A percentile compares a stretch with the other conserved stretches of the same genome.
Conservation (phyloP, 2,329 filamentous ascomycete species). For the Penicillium sp. region DNA sequence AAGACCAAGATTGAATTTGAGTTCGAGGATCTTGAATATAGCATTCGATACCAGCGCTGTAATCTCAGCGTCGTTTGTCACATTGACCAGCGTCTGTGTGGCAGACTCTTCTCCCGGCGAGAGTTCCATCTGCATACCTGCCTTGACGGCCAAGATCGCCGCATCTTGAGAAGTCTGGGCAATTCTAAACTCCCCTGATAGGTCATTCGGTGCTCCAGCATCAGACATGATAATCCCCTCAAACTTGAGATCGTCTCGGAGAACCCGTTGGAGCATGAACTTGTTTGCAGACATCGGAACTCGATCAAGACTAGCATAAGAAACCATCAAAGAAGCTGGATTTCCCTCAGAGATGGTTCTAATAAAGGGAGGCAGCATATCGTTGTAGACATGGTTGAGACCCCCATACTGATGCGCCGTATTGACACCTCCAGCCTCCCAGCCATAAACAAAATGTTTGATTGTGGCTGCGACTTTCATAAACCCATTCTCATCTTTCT, state of each 20-base stretch:
- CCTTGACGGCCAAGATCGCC: not conserved
- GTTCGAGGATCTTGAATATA: not conserved
- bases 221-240: slow-evolving; percentile 1
- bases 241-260: not conserved
- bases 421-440: not conserved
- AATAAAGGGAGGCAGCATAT: not conserved
- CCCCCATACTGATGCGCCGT: not conserved
- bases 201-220: not conserved
- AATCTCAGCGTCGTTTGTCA: not conserved
- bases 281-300: not conserved
- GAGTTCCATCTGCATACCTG: not conserved
- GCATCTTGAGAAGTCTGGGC: not conserved
- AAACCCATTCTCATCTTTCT: not conserved
- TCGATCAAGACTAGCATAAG: not conserved
- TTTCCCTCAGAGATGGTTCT: not conserved
- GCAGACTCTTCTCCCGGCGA: not conserved
- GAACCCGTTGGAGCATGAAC: not conserved
- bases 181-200: not conserved
- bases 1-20: not conserved
- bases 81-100: slow-evolving; percentile 1
- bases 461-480: slow-evolving; percentile 1
- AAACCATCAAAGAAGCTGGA: not conserved
- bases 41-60: not conserved
- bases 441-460: slow-evolving; percentile 1
- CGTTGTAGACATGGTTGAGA: not conserved